Evolutionary conservation across 2,329 filamentous ascomycete genomes (phyloP).

Genomic region (Diaporthe amygdali): DNA sequence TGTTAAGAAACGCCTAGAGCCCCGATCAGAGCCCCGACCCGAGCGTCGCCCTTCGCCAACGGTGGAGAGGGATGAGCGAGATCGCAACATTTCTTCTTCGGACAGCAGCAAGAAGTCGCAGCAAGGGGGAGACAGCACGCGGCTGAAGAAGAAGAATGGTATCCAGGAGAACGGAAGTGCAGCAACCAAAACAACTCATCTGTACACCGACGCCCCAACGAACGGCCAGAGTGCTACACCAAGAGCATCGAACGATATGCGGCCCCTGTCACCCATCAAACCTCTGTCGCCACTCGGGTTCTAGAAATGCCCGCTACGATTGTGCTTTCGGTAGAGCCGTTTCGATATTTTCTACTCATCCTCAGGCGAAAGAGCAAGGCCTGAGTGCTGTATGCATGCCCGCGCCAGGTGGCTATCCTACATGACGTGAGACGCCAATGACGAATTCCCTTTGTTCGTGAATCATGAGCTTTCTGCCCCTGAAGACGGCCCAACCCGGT

Average conservation of each 20-base stretch:
- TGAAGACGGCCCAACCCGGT: neutral
- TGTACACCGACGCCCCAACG: conserved; percentile 42
- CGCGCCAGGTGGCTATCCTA: conserved; percentile 17
- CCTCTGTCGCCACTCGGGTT: conserved; percentile 68
- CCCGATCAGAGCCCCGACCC: conserved; percentile 16
- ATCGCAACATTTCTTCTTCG: conserved; percentile 67
- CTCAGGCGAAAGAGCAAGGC: conserved; percentile 22
- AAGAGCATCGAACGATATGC: conserved; percentile 48
- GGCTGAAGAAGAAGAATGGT: conserved; percentile 53
- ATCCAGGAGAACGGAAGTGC: conserved; percentile 33
- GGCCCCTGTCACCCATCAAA: conserved; percentile 69
- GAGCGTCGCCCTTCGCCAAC: conserved; percentile 19
- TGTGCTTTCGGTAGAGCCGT: conserved; percentile 27
- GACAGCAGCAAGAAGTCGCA: conserved; percentile 64
- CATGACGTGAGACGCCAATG: conserved; percentile 31
- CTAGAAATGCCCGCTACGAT: conserved; percentile 35
- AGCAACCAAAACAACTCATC: conserved; percentile 24
- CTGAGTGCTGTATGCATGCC: conserved; percentile 20
- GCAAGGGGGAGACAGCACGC: conserved; percentile 37
- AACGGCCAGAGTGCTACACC: conserved; percentile 30
- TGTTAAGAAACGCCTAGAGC: conserved; percentile 22
- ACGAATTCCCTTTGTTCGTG: conserved; percentile 30
- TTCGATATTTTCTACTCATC: neutral
- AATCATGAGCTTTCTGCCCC: neutral
- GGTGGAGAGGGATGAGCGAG: conserved; percentile 32